Evolutionary conservation across 768 basidiomycete genomes (phyloP), one percentile per base, ranked within the genome.

Genomic region (Thelephora ganbajun): DNA sequence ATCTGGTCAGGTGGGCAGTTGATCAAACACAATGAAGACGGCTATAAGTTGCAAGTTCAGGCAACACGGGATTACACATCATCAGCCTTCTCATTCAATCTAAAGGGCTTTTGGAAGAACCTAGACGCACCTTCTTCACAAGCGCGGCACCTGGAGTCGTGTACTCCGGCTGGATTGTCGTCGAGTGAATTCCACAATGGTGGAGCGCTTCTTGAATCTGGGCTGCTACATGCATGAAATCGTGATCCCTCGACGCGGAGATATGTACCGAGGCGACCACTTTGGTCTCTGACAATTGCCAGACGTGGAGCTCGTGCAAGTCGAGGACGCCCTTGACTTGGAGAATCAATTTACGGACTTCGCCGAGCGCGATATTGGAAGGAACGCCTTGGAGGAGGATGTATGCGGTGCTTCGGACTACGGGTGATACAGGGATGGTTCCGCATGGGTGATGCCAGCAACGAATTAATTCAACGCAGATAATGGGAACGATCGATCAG

Each of bases 191-290:
- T 22, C 93, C 93, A 56, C 87, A 85, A 42, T 83, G 69, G 61
- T 98, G 96, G 48, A 98, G 72, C 1, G 74, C 77, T 61, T 80
- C 76, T 48, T 92, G 74, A 53, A 99, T 94, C 37, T 83, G 77
- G 35, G 75, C 76, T 13, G 89, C 88, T 44, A 93, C 76, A 1
- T 74, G 78, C 88, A 97, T 97, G 60, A 97, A 98, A 57, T 96
- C 92, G 48, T 79, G 73, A 18, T 77, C 76, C 44, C 80, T 73
- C 35, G 80, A 80, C 6, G 91, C 79, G 55, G 87, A 76, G 43
- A 99, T 89, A 64, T 99, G 96, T 20, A 99, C 94, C 1, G 88
- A 93, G 9, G 93, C 93, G 37, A 99, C 84, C 47, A 92, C 79
- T 61, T 96, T 97, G 48, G 76, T 79, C 65, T 99, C 96, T 9